A percentile compares a stretch with the other conserved stretches of the same genome.
phyloP scores from a whole-genome alignment of 495 filamentous ascomycete species.

The Haplographium delicatum region DNA sequence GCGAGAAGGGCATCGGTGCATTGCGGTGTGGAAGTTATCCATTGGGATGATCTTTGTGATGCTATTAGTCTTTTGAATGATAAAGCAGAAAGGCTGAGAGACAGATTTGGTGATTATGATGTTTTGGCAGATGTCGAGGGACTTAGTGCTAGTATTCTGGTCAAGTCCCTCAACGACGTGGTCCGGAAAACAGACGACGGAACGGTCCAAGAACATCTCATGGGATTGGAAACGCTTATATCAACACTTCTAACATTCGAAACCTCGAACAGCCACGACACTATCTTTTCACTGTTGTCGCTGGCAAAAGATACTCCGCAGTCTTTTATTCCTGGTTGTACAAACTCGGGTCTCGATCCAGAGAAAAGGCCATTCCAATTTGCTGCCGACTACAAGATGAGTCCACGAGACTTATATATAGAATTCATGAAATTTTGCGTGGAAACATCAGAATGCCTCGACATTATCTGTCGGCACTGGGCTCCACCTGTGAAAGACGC shows the following conservation, averaged over 20 bases:
- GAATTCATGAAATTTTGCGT: background rate
- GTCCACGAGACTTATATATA: background rate
- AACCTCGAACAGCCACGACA: background rate
- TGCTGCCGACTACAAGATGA: background rate
- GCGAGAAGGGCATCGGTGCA: constrained; percentile 25
- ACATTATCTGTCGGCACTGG: constrained; percentile 1
- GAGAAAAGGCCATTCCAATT: too few species aligned
- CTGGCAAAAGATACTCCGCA: background rate
- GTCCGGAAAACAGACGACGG: constrained; percentile 21
- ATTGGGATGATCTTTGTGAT: constrained; percentile 28
- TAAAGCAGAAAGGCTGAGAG: background rate
- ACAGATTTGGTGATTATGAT: background rate
- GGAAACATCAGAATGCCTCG: background rate
- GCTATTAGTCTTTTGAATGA: constrained; percentile 1
- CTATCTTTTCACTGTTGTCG: background rate
- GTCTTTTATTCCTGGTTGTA: background rate
- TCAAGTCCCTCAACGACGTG: constrained; percentile 29
- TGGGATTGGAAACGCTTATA: background rate
- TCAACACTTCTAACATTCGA: background rate
- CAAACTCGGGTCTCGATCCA: background rate
- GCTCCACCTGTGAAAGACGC: background rate
- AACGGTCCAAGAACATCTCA: background rate
- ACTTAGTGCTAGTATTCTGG: constrained; percentile 31
- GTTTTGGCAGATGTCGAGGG: constrained; percentile 21
- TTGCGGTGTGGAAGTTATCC: constrained; percentile 24